Base-by-base conservation (phyloP, 768 basidiomycete species). In the Amanita molliuscula region DNA sequence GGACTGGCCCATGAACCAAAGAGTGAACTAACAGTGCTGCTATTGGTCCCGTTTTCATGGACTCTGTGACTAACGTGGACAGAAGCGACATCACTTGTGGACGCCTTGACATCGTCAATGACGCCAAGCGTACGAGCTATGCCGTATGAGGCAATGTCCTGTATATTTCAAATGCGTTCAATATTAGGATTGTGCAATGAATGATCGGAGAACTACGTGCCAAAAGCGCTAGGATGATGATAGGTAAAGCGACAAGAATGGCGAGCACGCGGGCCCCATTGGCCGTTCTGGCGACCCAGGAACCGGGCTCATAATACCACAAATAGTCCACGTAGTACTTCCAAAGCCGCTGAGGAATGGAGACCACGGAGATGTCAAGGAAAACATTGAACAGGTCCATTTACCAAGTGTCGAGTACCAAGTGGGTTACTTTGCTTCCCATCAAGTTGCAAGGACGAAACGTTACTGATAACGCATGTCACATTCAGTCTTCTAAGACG, bases 91-190 rank as follows among this genome's bases (percentile, higher is more conserved):
- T 83, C 84, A 62, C 75, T 79, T 21, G 84, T 87, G 10, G 84
- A 82, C 0, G 85, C 83, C 61, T 81, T 82, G 46, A 81, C 79
- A 53, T 77, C 76, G 63, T 88, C 86, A 54, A 86, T 75, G 47
- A 87, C 74, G 29, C 87, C 88, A 45, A 91, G 73, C 5, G 86
- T 89, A 51, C 88, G 81, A 10, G 84, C 88, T 60, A 91, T 85
- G 51, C 81, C 78, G 58, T 90, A 91, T 16, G 88, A 86, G 2
- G 79, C 71, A 48, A 90, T 78, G 62, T 91, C 88, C 88, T 90
- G 59, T 20, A 37, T 4, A 45, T 35, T 6, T 55, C 1, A 3
- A 28, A 28, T 28, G 11, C 31, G n/a, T 37, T 45, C 31, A 26
- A 41, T 13, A n/a, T n/a, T n/a, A 44, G 40, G 16, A 40, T 43